Evolutionary conservation across 768 basidiomycete species (phyloP).

Genomic region (Termitomyces heimii): DNA sequence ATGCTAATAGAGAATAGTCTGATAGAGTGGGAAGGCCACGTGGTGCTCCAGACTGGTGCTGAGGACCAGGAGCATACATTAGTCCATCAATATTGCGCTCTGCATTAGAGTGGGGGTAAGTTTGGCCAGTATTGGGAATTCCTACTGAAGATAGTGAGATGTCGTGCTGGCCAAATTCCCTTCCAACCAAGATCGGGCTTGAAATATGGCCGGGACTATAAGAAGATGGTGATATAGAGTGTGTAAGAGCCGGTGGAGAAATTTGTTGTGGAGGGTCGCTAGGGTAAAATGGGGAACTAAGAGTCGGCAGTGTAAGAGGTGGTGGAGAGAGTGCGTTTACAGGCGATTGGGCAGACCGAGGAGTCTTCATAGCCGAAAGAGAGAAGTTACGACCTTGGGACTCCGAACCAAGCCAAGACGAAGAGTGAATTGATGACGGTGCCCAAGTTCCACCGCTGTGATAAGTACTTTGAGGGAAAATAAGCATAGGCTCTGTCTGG

Average conservation of each 20-base stretch:
- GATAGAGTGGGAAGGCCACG: constrained; percentile 14
- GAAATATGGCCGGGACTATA: constrained; percentile 22
- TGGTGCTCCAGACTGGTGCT: constrained; percentile 10
- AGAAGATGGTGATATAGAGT: constrained; percentile 20
- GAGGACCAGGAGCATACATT: constrained; percentile 10
- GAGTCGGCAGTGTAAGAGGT: constrained; percentile 39
- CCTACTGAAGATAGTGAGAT: constrained; percentile 19
- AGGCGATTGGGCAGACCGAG: constrained; percentile 3
- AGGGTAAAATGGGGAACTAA: constrained; percentile 55
- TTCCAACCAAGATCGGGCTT: constrained; percentile 4
- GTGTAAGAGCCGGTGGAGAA: constrained; percentile 20
- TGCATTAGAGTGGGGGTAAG: constrained; percentile 11
- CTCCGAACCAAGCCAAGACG: constrained; percentile 11
- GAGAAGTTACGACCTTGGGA: constrained; percentile 1
- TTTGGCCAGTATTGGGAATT: constrained; percentile 20
- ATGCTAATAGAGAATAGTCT: constrained; percentile 14
- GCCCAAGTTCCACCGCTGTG: constrained; percentile 7
- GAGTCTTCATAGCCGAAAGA: constrained; percentile 2
- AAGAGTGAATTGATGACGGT: constrained; percentile 2
- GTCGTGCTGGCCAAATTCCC: constrained; percentile 17
- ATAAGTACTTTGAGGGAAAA: constrained; percentile 4
- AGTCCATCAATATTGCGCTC: constrained; percentile 12
- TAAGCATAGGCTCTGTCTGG: constrained; percentile 2
- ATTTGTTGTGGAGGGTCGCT: constrained; percentile 25
- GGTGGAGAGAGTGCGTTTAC: constrained; percentile 14